Evolutionary conservation across 352 stramenopile genomes (phyloP), one percentile per base, ranked within the genome.

Genomic region (Aphanomyces stellatus): DNA sequence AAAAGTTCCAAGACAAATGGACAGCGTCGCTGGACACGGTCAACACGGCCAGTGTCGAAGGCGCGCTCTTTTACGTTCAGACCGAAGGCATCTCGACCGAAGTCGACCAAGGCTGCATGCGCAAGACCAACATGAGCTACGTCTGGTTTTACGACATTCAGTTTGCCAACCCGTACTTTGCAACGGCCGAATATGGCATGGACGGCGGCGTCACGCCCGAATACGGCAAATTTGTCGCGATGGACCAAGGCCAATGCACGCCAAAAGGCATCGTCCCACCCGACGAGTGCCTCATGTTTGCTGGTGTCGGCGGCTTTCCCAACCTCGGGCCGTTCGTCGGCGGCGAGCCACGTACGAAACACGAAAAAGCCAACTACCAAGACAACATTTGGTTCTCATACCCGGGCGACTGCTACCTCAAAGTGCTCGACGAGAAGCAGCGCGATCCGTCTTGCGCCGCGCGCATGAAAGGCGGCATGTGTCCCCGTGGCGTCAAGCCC

Each of bases 291-390:
- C 3, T 66, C 49, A 19, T 77, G 13, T 2, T 71, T 60, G 37
- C 71, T 51, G 24, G 73, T 64, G 8, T 72, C 64, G 53, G 81
- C 73, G 22, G 76, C 57, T 73, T 78, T 73, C 73, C 76, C 73
- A 59, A 51, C 60, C 43, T n/a, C 7, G 28, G 51, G 11, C 62
- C 27, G 27, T 53, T 25, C 41, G 53, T 74, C 72, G 76, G 76
- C 76, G 72, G 71, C 31, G 57, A 65, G 68, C 70, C 57, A 28
- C 46, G 57, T n/a, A 69, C 33, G 40, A 69, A 68, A 60, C 66
- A 72, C 53, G 65, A 69, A 28, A 65, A 69, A 65, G 64, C 67
- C 76, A 53, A 65, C 69, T 80, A 84, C 78, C 75, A 13, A 74
- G 73, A 71, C 51, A 69, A 78, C 71, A 72, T 68, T 70, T 70